Conservation (phyloP, 2,329 filamentous ascomycete species). For the Periconia digitata region DNA sequence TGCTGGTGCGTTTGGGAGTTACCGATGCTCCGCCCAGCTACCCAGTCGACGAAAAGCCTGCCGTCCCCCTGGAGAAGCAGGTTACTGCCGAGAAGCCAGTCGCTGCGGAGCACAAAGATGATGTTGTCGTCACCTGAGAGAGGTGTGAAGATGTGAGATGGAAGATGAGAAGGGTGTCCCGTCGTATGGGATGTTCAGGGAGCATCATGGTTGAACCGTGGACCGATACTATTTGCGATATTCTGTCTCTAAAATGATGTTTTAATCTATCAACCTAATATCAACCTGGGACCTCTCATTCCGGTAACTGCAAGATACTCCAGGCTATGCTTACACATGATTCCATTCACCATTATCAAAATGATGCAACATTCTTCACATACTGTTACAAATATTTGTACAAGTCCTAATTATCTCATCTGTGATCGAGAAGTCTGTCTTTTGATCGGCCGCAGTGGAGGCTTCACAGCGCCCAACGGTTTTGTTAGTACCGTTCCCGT, state of each 20-base stretch:
- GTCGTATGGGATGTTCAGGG: not conserved
- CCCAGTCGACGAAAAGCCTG: slow-evolving; percentile 18
- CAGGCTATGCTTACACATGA: slow-evolving; percentile 2
- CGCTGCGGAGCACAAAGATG: not conserved
- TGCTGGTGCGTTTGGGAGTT: slow-evolving; percentile 22
- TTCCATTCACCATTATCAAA: not conserved
- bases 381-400: not conserved
- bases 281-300: not conserved
- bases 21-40: slow-evolving; percentile 6
- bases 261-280: slow-evolving; percentile 9
- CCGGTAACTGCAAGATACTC: not conserved
- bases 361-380: not conserved
- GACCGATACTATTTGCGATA: not conserved
- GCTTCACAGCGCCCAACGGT: slow-evolving; percentile 2
- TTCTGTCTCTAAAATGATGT: slow-evolving; percentile 6
- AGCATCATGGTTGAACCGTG: too few species aligned
- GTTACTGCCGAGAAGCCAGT: slow-evolving; percentile 1
- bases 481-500: not conserved
- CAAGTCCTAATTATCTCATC: slow-evolving; percentile 1
- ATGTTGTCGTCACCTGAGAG: not conserved
- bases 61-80: slow-evolving; percentile 6
- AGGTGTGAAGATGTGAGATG: not conserved
- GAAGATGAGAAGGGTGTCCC: not conserved
- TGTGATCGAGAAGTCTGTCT: slow-evolving; percentile 26
- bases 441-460: slow-evolving; percentile 16